Evolutionary conservation across 805 yeast species (phyloP).

Genomic region (Kuraishia borneana): DNA sequence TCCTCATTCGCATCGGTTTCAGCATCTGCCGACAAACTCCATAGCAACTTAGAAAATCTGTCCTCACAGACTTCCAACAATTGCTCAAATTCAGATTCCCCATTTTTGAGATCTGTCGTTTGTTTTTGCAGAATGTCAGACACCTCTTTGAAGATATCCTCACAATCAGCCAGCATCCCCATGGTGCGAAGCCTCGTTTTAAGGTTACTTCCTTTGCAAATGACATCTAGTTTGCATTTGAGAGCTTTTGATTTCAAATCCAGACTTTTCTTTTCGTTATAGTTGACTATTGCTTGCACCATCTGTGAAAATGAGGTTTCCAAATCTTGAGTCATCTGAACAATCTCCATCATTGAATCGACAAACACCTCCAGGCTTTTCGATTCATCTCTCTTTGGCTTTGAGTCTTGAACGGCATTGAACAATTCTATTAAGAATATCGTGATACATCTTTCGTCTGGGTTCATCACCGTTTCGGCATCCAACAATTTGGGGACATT

Average conservation of each 20-base stretch:
- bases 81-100: not conserved
- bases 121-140: not conserved
- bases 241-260: not conserved
- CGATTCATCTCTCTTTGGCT: not conserved
- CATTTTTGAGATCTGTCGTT: not conserved
- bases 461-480: not conserved
- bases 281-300: not conserved
- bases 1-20: not conserved
- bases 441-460: not conserved
- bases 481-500: not conserved
- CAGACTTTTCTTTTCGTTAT: not conserved
- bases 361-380: not conserved
- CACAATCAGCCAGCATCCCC: not conserved
- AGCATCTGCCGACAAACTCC: not conserved
- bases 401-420: not conserved
- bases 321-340: not conserved
- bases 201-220: not conserved
- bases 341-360: not conserved
- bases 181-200: not conserved
- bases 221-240: not conserved
- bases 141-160: not conserved
- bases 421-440: not conserved
- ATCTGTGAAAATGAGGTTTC: not conserved
- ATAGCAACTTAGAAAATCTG: not conserved
- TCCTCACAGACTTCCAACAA: not conserved